Base-by-base conservation (phyloP, 2,329 filamentous ascomycete species). In the Tolypocladium capitatum region DNA sequence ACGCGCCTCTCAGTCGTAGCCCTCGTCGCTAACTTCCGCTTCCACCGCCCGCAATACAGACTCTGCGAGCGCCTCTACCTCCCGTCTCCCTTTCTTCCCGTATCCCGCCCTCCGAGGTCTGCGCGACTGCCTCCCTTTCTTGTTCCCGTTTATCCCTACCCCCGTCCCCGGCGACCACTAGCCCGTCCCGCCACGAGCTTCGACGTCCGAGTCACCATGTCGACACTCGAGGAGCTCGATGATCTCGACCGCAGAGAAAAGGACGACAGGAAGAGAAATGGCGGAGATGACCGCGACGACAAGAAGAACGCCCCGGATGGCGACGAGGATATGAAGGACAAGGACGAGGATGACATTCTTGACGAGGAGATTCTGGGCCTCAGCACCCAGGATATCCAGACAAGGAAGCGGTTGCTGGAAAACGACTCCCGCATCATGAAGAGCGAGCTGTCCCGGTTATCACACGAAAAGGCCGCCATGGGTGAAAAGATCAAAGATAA, bases 401-500 rank as follows among this genome's bases (percentile, higher is more conserved):
- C 89, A 60, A 81, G 92, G 67, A 86, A 83, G 73, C 83, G 90
- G 62, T 77, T 98, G 63, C 75, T 98, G 55, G 92, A 98, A 69
- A 98, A 98, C 68, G 92, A 98, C 69, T 86, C 92, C 61, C 80
- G 92, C 60, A 97, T 98, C 70, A 97, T 98, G 89, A 91, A 86
- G 76, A 95, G 89, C 75, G 92, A 98, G 69, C 89, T 81, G 60
- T 90, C 95, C 64, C 84, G 92, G 58, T 75, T 98, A 70, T 85
- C 84, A 60, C 92, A 98, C 61, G 92, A 98, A 71, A 95, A 95
- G 72, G 81, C 84, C 45, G 83, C 87, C 44, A 98, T 98, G 92
- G 82, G 83, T 49, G 91, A 97, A 68, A 97, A 96, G 75, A 97
- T 98, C 68, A 97, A 96, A 76, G 92, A 98, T 65, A 98, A 98